phyloP scores from a whole-genome alignment of 2,329 filamentous ascomycete genomes.

The Rhynchosporium agropyri region DNA sequence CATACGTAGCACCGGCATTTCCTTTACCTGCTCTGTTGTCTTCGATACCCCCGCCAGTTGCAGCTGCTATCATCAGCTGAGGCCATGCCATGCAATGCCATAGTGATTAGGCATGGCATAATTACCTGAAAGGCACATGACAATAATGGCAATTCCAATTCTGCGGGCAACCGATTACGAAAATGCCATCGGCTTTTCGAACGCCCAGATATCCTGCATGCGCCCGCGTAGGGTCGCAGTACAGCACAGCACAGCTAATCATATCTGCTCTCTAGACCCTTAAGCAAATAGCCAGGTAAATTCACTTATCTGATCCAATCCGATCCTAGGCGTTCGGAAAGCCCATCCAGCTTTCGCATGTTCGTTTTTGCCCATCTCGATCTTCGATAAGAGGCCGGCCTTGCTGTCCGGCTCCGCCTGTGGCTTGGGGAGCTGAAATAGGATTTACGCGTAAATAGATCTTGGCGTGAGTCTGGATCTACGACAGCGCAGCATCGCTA shows the following conservation, averaged over 20 bases:
- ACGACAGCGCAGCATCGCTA: background rate
- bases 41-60: background rate
- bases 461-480: background rate
- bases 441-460: background rate
- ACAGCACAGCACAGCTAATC: constrained; percentile 20
- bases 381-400: too few relatives aligned
- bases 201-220: background rate
- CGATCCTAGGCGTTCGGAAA: constrained; percentile 10
- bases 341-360: constrained; percentile 15
- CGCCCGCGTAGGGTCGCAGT: background rate
- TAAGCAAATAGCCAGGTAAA: constrained; percentile 28
- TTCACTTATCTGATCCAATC: constrained; percentile 6
- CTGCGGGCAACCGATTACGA: background rate
- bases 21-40: background rate
- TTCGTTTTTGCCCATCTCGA: too few relatives aligned
- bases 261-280: constrained; percentile 26
- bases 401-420: background rate
- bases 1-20: too few relatives aligned
- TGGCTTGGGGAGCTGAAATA: background rate
- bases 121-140: background rate
- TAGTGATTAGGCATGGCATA: too few relatives aligned
- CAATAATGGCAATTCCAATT: background rate
- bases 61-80: background rate
- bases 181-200: background rate
- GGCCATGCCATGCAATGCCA: background rate